phyloP scores from a whole-genome alignment of 306 rosid species.

The Ochetophila trinervis region DNA sequence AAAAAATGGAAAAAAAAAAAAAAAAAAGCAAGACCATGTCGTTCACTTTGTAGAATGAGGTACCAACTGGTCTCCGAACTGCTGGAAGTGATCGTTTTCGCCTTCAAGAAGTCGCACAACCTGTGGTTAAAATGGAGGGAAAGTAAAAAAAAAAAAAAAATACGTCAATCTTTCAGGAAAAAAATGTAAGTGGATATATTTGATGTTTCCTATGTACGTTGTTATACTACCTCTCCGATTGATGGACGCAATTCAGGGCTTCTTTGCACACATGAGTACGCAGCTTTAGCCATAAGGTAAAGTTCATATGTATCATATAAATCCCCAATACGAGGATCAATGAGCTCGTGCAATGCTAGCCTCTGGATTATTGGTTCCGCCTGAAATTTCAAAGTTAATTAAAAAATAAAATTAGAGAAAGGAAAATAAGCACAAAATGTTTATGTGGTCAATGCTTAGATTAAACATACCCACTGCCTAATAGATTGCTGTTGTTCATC shows the following conservation, averaged over 20 bases:
- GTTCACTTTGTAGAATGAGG: conserved; percentile 38
- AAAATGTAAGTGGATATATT: too few relatives aligned
- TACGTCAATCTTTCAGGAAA: too few relatives aligned
- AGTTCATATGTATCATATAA: conserved; percentile 54
- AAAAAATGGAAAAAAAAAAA: background rate
- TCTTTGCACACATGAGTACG: conserved; percentile 55
- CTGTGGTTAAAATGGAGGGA: conserved; percentile 29
- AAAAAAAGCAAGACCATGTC: conserved; percentile 4
- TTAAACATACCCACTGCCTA: conserved; percentile 63
- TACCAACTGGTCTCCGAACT: conserved; percentile 42
- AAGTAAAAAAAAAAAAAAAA: too few relatives aligned
- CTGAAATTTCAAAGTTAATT: conserved; percentile 27
- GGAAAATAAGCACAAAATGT: background rate
- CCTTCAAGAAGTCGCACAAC: conserved; percentile 85
- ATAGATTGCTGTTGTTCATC: conserved; percentile 44
- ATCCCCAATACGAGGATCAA: conserved; percentile 65
- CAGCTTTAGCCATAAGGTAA: conserved; percentile 73
- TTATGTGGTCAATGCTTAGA: background rate
- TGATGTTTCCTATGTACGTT: background rate
- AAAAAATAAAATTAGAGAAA: background rate
- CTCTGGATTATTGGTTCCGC: conserved; percentile 60
- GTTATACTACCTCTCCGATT: conserved; percentile 58
- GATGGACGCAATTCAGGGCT: conserved; percentile 69
- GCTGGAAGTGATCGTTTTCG: conserved; percentile 45
- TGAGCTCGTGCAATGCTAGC: conserved; percentile 62